Evolutionary conservation across 1,284 basidiomycete genomes (phyloP), one percentile per base, ranked within the genome.

Genomic region (Leccinum fallax): DNA sequence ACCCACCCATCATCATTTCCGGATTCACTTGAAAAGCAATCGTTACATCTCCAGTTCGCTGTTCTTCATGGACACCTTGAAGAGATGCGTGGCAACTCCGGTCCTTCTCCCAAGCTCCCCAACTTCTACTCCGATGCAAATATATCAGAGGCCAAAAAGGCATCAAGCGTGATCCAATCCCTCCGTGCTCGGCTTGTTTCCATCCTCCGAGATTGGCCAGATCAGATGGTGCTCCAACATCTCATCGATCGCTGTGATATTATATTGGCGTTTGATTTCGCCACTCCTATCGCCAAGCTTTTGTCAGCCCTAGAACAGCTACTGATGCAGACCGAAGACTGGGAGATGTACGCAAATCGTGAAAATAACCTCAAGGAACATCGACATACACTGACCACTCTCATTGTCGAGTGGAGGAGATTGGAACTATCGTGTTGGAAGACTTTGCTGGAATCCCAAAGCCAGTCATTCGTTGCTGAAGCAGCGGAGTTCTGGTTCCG

Each of bases 181-280:
- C 78, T 97, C 36, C 78, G 80, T 49, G 61, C 66, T 2, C 84
- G 88, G 3, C 79, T 97, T 24, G 69, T 79, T 19, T 61, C 57
- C 1, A 81, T 98, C 24, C 83, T 92, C 43, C 76, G 80, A 62
- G 90, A 95, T 67, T 98, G 95, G 95, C 97, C 97, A 0, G 97
- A 99, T 66, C 97, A 99, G 74, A 95, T 97, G 89, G 94, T 98
- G 5, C 81, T 98, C 34, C 92, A 91, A 59, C 90, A 98, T 74
- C 84, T 99, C 53, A 80, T 83, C 28, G 85, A 86, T 60, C 90
- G 93, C 26, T 96, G 93, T 69, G 83, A 91, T 40, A 78, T 81
- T 6, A 83, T 97, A 56, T 78, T 95, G 48, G 74, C 79, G 1
- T 79, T 97, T 19, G 82, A 86, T 59, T 78, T 92, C 5, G 79